Evolutionary conservation across 2,329 filamentous ascomycete species (phyloP).

Genomic region (Alternaria infectoria): DNA sequence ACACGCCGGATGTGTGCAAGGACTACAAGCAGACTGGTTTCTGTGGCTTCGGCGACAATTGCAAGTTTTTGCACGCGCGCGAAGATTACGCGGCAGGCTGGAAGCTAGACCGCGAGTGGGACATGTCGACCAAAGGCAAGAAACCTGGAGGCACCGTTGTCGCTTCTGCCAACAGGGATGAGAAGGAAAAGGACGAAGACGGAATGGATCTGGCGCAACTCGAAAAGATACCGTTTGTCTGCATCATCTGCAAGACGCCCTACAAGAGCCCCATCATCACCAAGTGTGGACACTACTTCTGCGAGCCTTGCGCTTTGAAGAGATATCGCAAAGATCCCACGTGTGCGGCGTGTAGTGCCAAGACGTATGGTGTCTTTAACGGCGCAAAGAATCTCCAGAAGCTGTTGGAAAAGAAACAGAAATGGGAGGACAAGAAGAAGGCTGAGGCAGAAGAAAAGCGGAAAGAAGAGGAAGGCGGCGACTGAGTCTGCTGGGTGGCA

Average conservation of each 20-base stretch:
- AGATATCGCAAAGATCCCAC: slow-evolving; percentile 85
- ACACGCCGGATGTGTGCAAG: slow-evolving; percentile 91
- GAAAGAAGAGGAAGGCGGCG: slow-evolving; percentile 30
- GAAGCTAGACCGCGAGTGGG: slow-evolving; percentile 96
- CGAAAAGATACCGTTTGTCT: slow-evolving; percentile 86
- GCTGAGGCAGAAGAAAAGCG: slow-evolving; percentile 59
- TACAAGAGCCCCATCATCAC: slow-evolving; percentile 86
- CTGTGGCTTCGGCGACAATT: slow-evolving; percentile 77
- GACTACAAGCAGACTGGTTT: slow-evolving; percentile 79
- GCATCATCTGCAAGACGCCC: slow-evolving; percentile 79
- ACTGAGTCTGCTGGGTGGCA: slow-evolving; percentile 12
- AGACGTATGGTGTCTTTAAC: slow-evolving; percentile 90
- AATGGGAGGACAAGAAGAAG: slow-evolving; percentile 64
- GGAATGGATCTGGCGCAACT: slow-evolving; percentile 73
- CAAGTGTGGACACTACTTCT: slow-evolving; percentile 95
- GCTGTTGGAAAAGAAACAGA: slow-evolving; percentile 75
- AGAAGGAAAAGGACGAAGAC: slow-evolving; percentile 52
- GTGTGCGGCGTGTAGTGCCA: slow-evolving; percentile 83
- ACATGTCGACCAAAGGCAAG: slow-evolving; percentile 73
- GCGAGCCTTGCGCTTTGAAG: slow-evolving; percentile 84
- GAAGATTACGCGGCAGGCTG: slow-evolving; percentile 89
- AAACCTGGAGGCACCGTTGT: slow-evolving; percentile 60
- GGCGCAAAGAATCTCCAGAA: slow-evolving; percentile 82
- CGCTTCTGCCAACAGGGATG: slow-evolving; percentile 62
- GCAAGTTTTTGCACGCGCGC: slow-evolving; percentile 79